Percentiles rank a stretch among this genome's conserved stretches.
Evolutionary conservation across 352 stramenopile species (phyloP).

Genomic region (Halophytophthora batemanensis): DNA sequence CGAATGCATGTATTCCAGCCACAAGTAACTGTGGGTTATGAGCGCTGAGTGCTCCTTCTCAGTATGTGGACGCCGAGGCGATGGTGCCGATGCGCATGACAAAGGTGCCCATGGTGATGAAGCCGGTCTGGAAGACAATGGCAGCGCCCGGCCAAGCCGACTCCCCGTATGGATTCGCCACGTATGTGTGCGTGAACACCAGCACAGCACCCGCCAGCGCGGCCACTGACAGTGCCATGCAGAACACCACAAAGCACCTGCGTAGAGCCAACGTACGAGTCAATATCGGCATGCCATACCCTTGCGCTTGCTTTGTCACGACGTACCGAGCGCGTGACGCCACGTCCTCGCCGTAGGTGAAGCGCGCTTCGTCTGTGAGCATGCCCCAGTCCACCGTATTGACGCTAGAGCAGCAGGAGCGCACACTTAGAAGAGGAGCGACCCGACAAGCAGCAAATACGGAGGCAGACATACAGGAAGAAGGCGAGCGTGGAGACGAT

Average conservation of each 20-base stretch:
- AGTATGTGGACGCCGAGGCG: conserved; percentile 27
- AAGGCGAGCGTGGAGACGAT: conserved; percentile 56
- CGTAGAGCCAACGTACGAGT: conserved; percentile 1
- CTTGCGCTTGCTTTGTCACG: neutral
- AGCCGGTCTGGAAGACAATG: conserved; percentile 59
- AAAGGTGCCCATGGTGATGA: conserved; percentile 55
- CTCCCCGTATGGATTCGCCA: conserved; percentile 51
- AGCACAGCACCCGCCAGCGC: conserved; percentile 46
- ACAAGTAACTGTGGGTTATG: no score
- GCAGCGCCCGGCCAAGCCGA: conserved; percentile 54
- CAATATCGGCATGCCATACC: neutral
- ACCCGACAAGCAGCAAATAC: neutral
- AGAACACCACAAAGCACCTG: conserved; percentile 56
- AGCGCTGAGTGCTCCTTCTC: neutral
- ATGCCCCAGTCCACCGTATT: conserved; percentile 72
- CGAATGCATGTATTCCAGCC: neutral
- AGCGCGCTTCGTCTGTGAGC: conserved; percentile 41
- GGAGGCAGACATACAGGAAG: conserved; percentile 32
- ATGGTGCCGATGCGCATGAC: conserved; percentile 55
- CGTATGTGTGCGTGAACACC: conserved; percentile 60
- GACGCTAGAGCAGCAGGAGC: conserved; percentile 24
- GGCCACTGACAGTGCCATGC: conserved; percentile 37
- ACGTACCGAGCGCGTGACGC: conserved; percentile 41
- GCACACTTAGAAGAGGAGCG: neutral
- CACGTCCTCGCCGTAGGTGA: conserved; percentile 43